Evolutionary conservation across 108 stramenopile genomes (phyloP).

Genomic region (Bacterosira constricta): DNA sequence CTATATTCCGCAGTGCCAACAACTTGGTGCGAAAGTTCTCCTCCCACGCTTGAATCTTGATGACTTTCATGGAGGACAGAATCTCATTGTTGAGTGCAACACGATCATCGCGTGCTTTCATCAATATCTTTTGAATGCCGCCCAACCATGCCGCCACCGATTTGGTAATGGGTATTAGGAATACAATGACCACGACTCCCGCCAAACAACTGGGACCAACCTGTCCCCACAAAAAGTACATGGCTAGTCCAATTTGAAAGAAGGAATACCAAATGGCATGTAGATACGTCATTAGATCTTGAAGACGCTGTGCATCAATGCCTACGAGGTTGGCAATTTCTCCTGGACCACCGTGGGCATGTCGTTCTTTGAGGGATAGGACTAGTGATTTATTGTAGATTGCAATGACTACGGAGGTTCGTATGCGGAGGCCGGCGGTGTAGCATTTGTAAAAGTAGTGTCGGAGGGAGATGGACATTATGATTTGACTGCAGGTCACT

Average conservation of each 20-base stretch:
- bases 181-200: constrained; percentile 85
- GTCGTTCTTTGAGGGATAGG: constrained; percentile 67
- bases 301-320: constrained; percentile 92
- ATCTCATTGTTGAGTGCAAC: constrained; percentile 89
- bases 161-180: constrained; percentile 86
- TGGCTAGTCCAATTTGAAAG: constrained; percentile 77
- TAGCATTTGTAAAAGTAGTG: constrained; percentile 96
- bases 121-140: constrained; percentile 73
- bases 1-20: constrained; percentile 60
- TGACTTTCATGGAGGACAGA: constrained; percentile 84
- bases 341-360: constrained; percentile 56
- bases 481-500: constrained; percentile 74
- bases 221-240: constrained; percentile 86
- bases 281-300: constrained; percentile 82
- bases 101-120: constrained; percentile 86
- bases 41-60: constrained; percentile 97
- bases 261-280: constrained; percentile 85
- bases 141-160: constrained; percentile 68
- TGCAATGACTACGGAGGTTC: constrained; percentile 79
- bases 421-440: constrained; percentile 81
- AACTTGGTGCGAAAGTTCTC: constrained; percentile 66
- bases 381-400: constrained; percentile 89
- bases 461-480: constrained; percentile 81
- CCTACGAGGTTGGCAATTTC: constrained; percentile 92
- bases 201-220: constrained; percentile 78